Conservation (phyloP, 768 basidiomycete genomes). For the Tricholoma saponaceum region DNA sequence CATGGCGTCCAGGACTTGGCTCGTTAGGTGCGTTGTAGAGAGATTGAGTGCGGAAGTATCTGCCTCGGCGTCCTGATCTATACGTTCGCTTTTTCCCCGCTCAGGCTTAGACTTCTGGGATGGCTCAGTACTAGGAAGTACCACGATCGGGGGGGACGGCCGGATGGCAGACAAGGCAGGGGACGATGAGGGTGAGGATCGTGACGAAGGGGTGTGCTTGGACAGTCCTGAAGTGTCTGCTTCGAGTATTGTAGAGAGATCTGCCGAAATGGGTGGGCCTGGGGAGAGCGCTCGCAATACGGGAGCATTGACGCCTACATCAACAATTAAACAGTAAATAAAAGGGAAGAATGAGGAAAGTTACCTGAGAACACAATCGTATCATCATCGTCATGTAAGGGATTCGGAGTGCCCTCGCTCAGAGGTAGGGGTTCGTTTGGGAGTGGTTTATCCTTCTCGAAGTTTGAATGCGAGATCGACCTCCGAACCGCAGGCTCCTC, state of each 20-base stretch:
- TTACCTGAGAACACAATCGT: not conserved
- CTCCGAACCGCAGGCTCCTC: slow-evolving; percentile 27
- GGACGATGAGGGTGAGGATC: no score
- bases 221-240: slow-evolving; percentile 55
- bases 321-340: not conserved
- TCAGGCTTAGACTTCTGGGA: not conserved
- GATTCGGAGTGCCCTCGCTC: no score
- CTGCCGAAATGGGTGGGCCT: slow-evolving; percentile 42
- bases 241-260: slow-evolving; percentile 75
- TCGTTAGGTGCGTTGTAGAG: slow-evolving; percentile 32
- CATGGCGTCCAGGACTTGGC: slow-evolving; percentile 51
- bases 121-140: no score
- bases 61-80: slow-evolving; percentile 5
- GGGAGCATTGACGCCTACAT: slow-evolving; percentile 12
- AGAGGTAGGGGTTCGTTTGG: slow-evolving; percentile 10
- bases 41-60: slow-evolving; percentile 31
- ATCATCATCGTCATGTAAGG: slow-evolving; percentile 5
- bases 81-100: not conserved
- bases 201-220: slow-evolving; percentile 4
- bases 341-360: not conserved
- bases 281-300: slow-evolving; percentile 38
- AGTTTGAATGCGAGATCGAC: slow-evolving; percentile 35
- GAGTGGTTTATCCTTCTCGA: slow-evolving; percentile 31
- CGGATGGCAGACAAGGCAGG: not conserved
- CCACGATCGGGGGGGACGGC: not conserved